Percentiles rank a stretch among this genome's conserved stretches.
Evolutionary conservation across 2,329 filamentous ascomycete species (phyloP).

Genomic region (Remersonia thermophila): DNA sequence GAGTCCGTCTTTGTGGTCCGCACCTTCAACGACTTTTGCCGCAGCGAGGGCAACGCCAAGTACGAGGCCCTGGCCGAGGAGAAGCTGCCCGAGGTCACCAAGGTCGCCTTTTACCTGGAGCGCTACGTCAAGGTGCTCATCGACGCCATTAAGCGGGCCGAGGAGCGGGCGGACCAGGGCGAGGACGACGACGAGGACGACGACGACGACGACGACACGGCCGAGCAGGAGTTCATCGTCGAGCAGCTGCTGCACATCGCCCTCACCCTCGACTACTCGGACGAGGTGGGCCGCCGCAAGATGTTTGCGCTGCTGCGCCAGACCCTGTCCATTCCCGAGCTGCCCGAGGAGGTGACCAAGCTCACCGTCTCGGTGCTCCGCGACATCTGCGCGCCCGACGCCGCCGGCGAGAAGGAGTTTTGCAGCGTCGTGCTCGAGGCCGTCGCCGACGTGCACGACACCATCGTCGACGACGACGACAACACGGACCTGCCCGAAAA

Average conservation of each 20-base stretch:
- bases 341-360: slow-evolving; percentile 87
- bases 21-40: slow-evolving; percentile 90
- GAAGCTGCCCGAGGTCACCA: slow-evolving; percentile 89
- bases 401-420: slow-evolving; percentile 68
- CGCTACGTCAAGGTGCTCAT: slow-evolving; percentile 61
- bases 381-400: slow-evolving; percentile 65
- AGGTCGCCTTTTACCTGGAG: slow-evolving; percentile 76
- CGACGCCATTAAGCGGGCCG: slow-evolving; percentile 47
- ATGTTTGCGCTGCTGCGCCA: slow-evolving; percentile 90
- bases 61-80: slow-evolving; percentile 71
- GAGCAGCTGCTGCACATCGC: slow-evolving; percentile 92
- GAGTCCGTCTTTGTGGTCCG: slow-evolving; percentile 84
- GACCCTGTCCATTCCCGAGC: slow-evolving; percentile 68
- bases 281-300: slow-evolving; percentile 86
- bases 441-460: slow-evolving; percentile 92
- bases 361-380: slow-evolving; percentile 72
- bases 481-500: slow-evolving; percentile 30
- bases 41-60: slow-evolving; percentile 58
- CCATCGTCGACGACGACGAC: slow-evolving; percentile 57
- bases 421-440: slow-evolving; percentile 81
- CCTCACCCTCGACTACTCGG: slow-evolving; percentile 87
- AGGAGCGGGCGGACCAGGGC: slow-evolving; percentile 45
- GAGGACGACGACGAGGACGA: slow-evolving; percentile 51
- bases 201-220: slow-evolving; percentile 63
- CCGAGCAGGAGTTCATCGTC: slow-evolving; percentile 89